Evolutionary conservation across 306 rosid species (phyloP).

Genomic region (Vachellia collinsii): DNA sequence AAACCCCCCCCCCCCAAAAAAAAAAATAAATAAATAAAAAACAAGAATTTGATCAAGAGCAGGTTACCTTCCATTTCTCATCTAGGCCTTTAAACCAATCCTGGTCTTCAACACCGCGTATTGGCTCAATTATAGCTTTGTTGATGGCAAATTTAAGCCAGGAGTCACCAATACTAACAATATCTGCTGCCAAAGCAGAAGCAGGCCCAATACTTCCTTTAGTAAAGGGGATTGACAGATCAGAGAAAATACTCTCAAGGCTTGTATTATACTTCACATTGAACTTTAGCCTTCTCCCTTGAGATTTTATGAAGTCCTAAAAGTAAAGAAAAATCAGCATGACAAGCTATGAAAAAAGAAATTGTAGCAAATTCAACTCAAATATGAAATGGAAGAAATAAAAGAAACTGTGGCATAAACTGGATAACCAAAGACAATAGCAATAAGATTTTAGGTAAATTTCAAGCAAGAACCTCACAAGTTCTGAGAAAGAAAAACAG

Average conservation of each 20-base stretch:
- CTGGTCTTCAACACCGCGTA: conserved; percentile 73
- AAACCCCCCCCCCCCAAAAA: too few species aligned
- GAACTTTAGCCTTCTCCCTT: conserved; percentile 75
- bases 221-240: conserved; percentile 53
- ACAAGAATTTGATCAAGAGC: conserved; percentile 4
- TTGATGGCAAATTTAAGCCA: conserved; percentile 78
- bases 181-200: conserved; percentile 77
- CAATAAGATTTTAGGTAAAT: conserved; percentile 10
- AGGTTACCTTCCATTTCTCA: conserved; percentile 86
- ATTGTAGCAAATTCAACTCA: conserved; percentile 11
- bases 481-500: not conserved
- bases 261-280: conserved; percentile 60
- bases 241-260: conserved; percentile 76
- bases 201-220: conserved; percentile 58
- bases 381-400: conserved; percentile 26
- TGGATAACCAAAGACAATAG: not conserved
- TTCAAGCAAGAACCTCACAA: conserved; percentile 17
- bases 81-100: conserved; percentile 84
- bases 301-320: conserved; percentile 83
- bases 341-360: conserved; percentile 1
- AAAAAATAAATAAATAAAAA: too few species aligned
- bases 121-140: conserved; percentile 73
- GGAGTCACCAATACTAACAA: conserved; percentile 83
- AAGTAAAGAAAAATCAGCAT: conserved; percentile 33
- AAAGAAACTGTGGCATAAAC: conserved; percentile 7